Conservation (phyloP, 257 asterid genomes). For the Fraxinus cuspidata region DNA sequence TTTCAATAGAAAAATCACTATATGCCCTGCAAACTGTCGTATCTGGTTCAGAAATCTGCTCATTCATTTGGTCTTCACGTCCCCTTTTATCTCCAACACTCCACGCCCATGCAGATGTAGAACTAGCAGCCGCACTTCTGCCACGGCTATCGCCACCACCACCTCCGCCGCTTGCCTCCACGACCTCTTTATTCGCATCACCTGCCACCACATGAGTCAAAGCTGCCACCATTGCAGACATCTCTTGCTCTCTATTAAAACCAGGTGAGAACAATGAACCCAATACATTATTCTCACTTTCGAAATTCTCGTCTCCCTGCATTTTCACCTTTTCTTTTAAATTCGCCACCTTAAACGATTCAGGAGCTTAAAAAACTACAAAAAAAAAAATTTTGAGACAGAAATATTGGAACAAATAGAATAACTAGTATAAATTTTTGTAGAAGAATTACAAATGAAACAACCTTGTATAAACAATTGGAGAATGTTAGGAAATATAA, state of each 20-base stretch:
- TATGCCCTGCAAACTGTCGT: slow-evolving; percentile 29
- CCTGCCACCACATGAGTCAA: slow-evolving; percentile 63
- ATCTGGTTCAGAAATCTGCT: slow-evolving; percentile 14
- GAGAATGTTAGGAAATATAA: no score
- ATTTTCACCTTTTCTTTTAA: slow-evolving; percentile 20
- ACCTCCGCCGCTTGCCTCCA: slow-evolving; percentile 6
- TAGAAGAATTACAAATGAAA: neutral
- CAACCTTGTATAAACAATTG: neutral
- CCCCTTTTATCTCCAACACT: slow-evolving; percentile 51
- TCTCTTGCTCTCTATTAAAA: slow-evolving; percentile 59
- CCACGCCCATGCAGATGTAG: slow-evolving; percentile 27
- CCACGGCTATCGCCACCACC: neutral
- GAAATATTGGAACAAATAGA: neutral
- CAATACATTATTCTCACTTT: slow-evolving; percentile 21
- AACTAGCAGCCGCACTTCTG: slow-evolving; percentile 12
- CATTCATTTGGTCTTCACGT: slow-evolving; percentile 1
- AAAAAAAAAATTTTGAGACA: neutral
- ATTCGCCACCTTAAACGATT: slow-evolving; percentile 50
- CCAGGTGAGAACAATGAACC: slow-evolving; percentile 35
- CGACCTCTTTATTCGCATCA: slow-evolving; percentile 16
- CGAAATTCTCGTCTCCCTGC: neutral
- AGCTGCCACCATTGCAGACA: slow-evolving; percentile 49
- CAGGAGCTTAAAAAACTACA: neutral
- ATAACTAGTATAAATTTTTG: no score
- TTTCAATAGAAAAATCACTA: slow-evolving; percentile 27